Percentiles rank a stretch among this genome's conserved stretches.
These are phyloP conservation scores for Leccinum boreale DNA, from an alignment of 768 basidiomycete species.

Conservation along the genomic window DNA sequence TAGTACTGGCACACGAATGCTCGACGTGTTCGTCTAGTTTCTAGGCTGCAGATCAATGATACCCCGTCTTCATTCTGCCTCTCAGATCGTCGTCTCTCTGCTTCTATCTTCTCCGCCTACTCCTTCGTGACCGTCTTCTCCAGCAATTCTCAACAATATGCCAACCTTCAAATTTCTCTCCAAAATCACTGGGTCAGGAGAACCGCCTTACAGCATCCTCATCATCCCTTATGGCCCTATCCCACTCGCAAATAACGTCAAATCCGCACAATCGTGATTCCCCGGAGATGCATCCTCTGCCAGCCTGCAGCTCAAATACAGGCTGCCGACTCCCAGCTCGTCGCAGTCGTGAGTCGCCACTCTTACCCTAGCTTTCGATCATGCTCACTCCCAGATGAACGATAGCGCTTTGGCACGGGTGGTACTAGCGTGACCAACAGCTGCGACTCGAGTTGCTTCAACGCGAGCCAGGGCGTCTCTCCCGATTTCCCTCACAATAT, in stretches of 20 bases:
- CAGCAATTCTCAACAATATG: constrained; percentile 59
- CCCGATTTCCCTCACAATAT: constrained; percentile 61
- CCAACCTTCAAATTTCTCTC: constrained; percentile 58
- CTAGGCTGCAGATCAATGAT: constrained; percentile 3
- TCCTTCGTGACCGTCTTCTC: constrained; percentile 44
- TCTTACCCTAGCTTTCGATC: neutral
- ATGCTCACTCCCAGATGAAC: constrained; percentile 43
- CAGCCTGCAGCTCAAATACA: constrained; percentile 57
- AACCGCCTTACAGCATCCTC: constrained; percentile 57
- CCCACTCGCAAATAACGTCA: constrained; percentile 57
- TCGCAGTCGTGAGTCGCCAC: constrained; percentile 62
- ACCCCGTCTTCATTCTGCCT: neutral
- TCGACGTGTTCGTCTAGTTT: constrained; percentile 1
- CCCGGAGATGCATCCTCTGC: constrained; percentile 36
- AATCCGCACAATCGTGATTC: constrained; percentile 61
- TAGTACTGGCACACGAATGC: constrained; percentile 6
- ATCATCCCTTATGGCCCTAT: constrained; percentile 66
- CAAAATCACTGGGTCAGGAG: constrained; percentile 55
- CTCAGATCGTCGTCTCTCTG: constrained; percentile 11
- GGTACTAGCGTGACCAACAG: constrained; percentile 66
- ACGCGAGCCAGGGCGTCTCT: constrained; percentile 42
- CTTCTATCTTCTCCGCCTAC: constrained; percentile 35
- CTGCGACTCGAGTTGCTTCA: constrained; percentile 57
- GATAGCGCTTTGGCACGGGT: constrained; percentile 65
- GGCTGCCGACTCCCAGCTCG: constrained; percentile 67